phyloP scores from a whole-genome alignment of 1,284 basidiomycete genomes.

The Cryptococcus wingfieldii region DNA sequence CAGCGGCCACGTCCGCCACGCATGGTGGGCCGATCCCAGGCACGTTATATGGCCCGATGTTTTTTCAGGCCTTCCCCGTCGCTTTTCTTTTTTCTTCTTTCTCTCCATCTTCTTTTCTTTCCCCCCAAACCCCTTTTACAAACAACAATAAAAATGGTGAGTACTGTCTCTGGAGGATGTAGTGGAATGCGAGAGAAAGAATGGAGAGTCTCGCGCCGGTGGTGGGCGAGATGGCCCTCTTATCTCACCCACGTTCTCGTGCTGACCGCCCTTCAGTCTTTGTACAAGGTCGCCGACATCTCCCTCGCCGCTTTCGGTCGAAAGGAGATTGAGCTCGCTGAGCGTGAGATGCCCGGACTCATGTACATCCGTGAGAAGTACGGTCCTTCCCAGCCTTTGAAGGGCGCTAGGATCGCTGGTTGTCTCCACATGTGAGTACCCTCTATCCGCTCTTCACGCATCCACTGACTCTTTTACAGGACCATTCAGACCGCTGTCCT shows the following conservation, averaged over 20 bases:
- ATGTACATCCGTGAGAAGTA: constrained; percentile 89
- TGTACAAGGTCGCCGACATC: constrained; percentile 62
- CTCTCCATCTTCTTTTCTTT: constrained; percentile 1
- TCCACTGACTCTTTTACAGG: constrained; percentile 52
- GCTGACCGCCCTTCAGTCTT: constrained; percentile 17
- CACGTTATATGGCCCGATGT: too few relatives aligned
- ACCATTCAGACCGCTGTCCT: constrained; percentile 95
- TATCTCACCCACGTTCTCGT: constrained; percentile 10
- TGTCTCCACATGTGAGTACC: constrained; percentile 82
- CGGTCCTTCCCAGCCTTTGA: constrained; percentile 75
- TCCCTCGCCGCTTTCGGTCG: constrained; percentile 80
- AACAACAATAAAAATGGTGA: constrained; percentile 14
- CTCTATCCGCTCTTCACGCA: not conserved
- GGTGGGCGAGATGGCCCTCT: not conserved
- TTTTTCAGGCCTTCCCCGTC: not conserved
- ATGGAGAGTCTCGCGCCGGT: not conserved
- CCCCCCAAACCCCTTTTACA: not conserved
- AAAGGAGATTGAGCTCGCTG: constrained; percentile 97
- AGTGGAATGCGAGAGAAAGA: not conserved
- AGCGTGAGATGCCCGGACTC: constrained; percentile 63
- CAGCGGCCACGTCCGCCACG: too few relatives aligned
- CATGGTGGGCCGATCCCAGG: too few relatives aligned
- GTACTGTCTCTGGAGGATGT: not conserved
- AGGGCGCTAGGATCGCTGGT: constrained; percentile 93
- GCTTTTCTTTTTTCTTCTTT: constrained; percentile 2